A percentile compares a stretch with the other conserved stretches of the same genome.
Evolutionary conservation across 108 stramenopile genomes (phyloP).

Genomic region (Cyclotella cryptica): DNA sequence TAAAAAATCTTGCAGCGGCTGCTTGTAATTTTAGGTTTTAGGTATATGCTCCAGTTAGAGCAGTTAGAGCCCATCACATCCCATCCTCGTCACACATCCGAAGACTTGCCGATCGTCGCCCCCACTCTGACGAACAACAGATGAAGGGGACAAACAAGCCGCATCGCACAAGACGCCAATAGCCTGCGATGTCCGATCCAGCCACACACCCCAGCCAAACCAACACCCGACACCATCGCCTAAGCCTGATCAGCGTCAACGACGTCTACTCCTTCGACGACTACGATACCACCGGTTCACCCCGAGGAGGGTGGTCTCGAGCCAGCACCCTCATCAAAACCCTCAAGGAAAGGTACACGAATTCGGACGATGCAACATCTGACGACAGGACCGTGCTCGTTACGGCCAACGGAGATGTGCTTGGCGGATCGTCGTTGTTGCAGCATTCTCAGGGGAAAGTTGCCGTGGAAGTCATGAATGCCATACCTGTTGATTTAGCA

Average conservation of each 20-base stretch:
- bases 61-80: too few species aligned
- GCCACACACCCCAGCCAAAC: neutral
- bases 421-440: constrained; percentile 49
- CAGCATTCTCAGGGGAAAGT: constrained; percentile 33
- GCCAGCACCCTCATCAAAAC: constrained; percentile 48
- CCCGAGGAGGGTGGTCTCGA: constrained; percentile 49
- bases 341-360: neutral
- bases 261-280: constrained; percentile 56
- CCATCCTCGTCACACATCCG: too few species aligned
- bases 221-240: constrained; percentile 25
- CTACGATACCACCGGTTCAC: constrained; percentile 13
- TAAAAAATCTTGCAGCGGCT: too few species aligned
- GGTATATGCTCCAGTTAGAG: too few species aligned
- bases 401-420: constrained; percentile 49
- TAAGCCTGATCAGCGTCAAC: constrained; percentile 50
- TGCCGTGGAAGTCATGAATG: constrained; percentile 51
- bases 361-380: neutral
- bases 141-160: too few species aligned
- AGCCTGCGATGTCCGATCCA: neutral
- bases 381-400: constrained; percentile 21
- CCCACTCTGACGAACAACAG: too few species aligned
- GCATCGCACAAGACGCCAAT: neutral
- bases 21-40: too few species aligned
- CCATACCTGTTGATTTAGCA: constrained; percentile 44
- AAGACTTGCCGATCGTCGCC: too few species aligned